Percentiles rank a stretch among this genome's conserved stretches.
Conservation (phyloP, 345 rosid species). For the Reutealis trisperma region DNA sequence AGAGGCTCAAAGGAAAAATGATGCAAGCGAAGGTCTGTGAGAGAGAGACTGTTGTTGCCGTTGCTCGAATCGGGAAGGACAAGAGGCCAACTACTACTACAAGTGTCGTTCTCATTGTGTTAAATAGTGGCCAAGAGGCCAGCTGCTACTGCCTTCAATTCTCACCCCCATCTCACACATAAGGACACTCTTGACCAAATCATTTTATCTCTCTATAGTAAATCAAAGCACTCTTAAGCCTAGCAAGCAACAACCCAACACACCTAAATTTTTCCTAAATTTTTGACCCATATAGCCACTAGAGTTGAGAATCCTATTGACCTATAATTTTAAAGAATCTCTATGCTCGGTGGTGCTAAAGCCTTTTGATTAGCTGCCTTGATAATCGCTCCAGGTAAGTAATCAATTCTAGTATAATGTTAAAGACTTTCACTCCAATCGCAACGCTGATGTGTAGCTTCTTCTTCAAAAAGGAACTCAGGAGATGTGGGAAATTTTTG, state of each 20-base stretch:
- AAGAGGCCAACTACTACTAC: too few species aligned
- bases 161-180: too few species aligned
- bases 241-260: conserved; percentile 53
- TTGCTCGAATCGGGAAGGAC: too few species aligned
- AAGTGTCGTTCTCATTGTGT: too few species aligned
- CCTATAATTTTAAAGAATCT: conserved; percentile 49
- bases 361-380: conserved; percentile 49
- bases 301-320: conserved; percentile 52
- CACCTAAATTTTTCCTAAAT: conserved; percentile 50
- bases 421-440: conserved; percentile 61
- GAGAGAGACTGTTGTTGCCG: too few species aligned
- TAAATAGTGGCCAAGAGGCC: too few species aligned
- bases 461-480: conserved; percentile 58
- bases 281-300: conserved; percentile 51
- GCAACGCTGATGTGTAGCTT: conserved; percentile 47
- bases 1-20: too few species aligned
- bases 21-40: too few species aligned
- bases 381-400: conserved; percentile 45
- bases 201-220: conserved; percentile 50
- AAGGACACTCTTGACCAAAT: too few species aligned
- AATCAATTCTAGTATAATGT: conserved; percentile 56
- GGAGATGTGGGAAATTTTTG: conserved; percentile 63
- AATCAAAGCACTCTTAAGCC: conserved; percentile 52
- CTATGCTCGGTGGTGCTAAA: conserved; percentile 49
- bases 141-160: too few species aligned